Conservation (phyloP, 371 early-diverging fungal genomes). For the Apophysomyces sp. region DNA sequence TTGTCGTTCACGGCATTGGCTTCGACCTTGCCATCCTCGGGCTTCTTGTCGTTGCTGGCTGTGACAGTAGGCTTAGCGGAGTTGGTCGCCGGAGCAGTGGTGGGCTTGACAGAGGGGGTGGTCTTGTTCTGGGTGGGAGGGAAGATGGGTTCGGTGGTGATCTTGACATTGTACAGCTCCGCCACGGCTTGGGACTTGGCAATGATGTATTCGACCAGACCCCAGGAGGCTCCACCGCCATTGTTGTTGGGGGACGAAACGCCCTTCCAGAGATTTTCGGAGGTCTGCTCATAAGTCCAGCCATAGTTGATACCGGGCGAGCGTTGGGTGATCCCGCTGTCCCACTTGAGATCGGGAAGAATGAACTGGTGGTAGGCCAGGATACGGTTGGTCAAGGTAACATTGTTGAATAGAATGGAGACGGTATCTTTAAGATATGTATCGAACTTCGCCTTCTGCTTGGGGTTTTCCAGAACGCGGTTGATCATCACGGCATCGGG, state of each 20-base stretch:
- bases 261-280: constrained; percentile 40
- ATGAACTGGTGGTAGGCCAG: constrained; percentile 52
- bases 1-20: constrained; percentile 1
- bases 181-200: constrained; percentile 36
- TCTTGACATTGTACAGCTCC: constrained; percentile 40
- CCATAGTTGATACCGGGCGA: constrained; percentile 57
- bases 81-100: background rate
- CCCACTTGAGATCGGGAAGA: constrained; percentile 52
- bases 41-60: constrained; percentile 1
- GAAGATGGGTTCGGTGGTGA: constrained; percentile 37
- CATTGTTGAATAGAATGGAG: constrained; percentile 51
- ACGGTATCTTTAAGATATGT: constrained; percentile 52
- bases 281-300: constrained; percentile 43
- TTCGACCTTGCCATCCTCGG: background rate
- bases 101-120: constrained; percentile 7
- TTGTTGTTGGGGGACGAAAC: constrained; percentile 32
- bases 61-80: background rate
- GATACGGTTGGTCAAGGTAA: constrained; percentile 49
- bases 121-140: constrained; percentile 26
- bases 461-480: constrained; percentile 48
- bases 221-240: constrained; percentile 51
- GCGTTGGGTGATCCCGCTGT: constrained; percentile 48
- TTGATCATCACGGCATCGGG: constrained; percentile 52
- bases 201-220: constrained; percentile 50
- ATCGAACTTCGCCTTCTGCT: constrained; percentile 38